Conservation (phyloP, 2,329 filamentous ascomycete species). For the Coniella lustricola region DNA sequence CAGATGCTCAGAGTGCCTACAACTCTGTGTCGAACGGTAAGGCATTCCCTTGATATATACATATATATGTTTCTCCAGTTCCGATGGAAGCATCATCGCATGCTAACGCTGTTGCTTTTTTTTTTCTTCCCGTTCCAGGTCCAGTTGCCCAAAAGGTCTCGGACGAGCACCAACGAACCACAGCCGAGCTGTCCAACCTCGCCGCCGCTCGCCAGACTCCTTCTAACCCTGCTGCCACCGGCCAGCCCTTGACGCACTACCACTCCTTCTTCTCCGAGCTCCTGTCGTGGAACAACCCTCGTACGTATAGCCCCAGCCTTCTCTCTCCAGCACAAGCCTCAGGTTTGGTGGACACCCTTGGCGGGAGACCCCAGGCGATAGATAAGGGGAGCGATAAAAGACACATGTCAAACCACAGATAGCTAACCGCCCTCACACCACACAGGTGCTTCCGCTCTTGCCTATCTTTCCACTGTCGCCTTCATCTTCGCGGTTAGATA, state of each 20-base stretch:
- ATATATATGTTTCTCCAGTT: background rate
- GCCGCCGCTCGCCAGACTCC: slow-evolving; percentile 51
- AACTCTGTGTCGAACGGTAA: slow-evolving; percentile 41
- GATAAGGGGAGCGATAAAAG: background rate
- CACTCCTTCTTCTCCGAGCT: slow-evolving; percentile 65
- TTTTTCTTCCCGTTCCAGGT: slow-evolving; percentile 36
- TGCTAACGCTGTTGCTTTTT: slow-evolving; percentile 1
- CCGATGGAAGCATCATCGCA: background rate
- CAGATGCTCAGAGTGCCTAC: slow-evolving; percentile 44
- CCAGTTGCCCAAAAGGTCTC: slow-evolving; percentile 54
- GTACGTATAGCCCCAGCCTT: slow-evolving; percentile 34
- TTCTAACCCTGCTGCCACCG: slow-evolving; percentile 46
- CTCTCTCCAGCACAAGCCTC: background rate
- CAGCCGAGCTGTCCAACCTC: slow-evolving; percentile 50
- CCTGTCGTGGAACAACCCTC: slow-evolving; percentile 62
- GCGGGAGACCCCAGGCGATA: background rate
- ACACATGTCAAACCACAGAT: no score
- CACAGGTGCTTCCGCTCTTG: slow-evolving; percentile 57
- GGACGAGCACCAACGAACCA: slow-evolving; percentile 48
- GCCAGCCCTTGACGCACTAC: slow-evolving; percentile 60
- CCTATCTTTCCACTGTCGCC: slow-evolving; percentile 50
- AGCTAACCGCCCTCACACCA: slow-evolving; percentile 21
- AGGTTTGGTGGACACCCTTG: background rate
- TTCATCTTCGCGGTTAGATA: slow-evolving; percentile 59
- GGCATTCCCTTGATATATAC: slow-evolving; percentile 9